phyloP scores from a whole-genome alignment of 1,284 basidiomycete species.

The Serendipita sp. region DNA sequence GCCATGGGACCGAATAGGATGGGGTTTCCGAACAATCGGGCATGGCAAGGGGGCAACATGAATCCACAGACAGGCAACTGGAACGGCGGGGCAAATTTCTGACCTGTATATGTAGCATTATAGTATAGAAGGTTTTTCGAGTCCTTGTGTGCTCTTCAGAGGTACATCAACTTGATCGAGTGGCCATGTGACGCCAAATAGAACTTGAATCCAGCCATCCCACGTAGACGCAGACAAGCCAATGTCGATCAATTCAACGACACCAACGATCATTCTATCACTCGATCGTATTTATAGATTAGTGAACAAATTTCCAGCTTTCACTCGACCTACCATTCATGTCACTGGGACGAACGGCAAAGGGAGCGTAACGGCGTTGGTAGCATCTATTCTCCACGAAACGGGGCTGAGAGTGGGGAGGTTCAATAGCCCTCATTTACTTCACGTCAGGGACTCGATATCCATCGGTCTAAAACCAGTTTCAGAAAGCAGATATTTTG shows the following conservation, averaged over 20 bases:
- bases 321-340: constrained; percentile 76
- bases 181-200: not conserved
- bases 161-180: not conserved
- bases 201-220: not conserved
- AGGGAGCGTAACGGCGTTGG: constrained; percentile 76
- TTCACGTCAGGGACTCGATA: constrained; percentile 69
- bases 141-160: too few species aligned
- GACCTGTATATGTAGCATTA: not conserved
- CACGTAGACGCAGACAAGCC: not conserved
- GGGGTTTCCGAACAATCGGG: constrained; percentile 8
- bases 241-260: not conserved
- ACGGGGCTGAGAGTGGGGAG: constrained; percentile 56
- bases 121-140: not conserved
- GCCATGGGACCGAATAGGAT: constrained; percentile 16
- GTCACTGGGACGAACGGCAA: constrained; percentile 97
- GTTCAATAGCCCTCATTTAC: constrained; percentile 89
- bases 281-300: constrained; percentile 56
- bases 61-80: not conserved
- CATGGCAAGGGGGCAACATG: not conserved
- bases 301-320: constrained; percentile 43
- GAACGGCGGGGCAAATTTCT: not conserved
- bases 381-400: constrained; percentile 59
- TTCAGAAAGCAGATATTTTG: constrained; percentile 33
- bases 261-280: constrained; percentile 53
- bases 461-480: constrained; percentile 50